Base-by-base conservation (phyloP, 768 basidiomycete species). In the Pleurotus citrinopileatus region DNA sequence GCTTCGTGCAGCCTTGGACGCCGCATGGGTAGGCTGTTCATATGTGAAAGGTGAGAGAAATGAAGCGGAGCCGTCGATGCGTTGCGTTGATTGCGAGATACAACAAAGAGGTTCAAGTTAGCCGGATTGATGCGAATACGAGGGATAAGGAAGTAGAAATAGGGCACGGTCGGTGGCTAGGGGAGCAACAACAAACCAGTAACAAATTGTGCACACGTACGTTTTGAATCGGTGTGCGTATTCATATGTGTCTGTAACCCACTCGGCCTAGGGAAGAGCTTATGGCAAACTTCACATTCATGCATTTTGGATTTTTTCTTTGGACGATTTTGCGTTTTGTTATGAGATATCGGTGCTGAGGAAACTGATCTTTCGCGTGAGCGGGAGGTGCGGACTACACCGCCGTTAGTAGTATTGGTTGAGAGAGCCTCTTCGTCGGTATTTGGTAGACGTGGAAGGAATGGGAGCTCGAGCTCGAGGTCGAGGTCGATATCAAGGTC, bases 211-310 rank as follows among this genome's bases (percentile, higher is more conserved):
- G 20, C 38, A 10, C 25, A 51, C 78, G 43, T 59, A 83, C 82
- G 82, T 62, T 74, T 76, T 34, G 69, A 65, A 32, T 81, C 76
- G 55, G 70, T 78, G 60, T 84, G 82, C 1, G 74, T 76, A 59
- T 81, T 81, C 80, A 83, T 81, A 60, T 84, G 82, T 4, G 81
- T 82, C 43, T 68, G 66, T 20, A 84, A 67, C 19, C 79, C 81
- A 59, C 81, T 82, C 2, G 81, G 82, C 25, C 80, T 80, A 9
- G 80, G 80, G 60, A 83, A 83, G 53, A 70, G 61, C 60, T 82
- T 82, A 8, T 63, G 60, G 56, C 82, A 83, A 4, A 81, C 64
- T 38, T 69, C 62, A 56, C 81, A 83, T 29, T 66, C 63, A 48
- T 83, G 82, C 80, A 81, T 82, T 62, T 80, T 83, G 2, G 73